Conservation (phyloP, 78 protist species). For the Dictyostelium brefeldianum region DNA sequence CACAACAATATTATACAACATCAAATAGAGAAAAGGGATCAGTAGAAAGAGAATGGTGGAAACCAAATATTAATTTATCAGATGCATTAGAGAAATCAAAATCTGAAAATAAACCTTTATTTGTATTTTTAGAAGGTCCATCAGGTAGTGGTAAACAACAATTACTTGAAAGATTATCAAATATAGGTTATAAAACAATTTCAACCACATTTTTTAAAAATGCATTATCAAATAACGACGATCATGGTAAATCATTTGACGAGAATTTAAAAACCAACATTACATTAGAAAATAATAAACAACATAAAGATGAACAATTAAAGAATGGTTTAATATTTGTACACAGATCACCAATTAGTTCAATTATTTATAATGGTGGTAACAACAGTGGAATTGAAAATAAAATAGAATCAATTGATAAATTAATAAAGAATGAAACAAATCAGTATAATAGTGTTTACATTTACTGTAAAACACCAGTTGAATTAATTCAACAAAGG, state of each 20-base stretch:
- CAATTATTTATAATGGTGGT: conserved; percentile 13
- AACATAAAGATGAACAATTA: background rate
- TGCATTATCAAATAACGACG: background rate
- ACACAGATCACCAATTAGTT: conserved; percentile 68
- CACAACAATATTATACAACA: background rate
- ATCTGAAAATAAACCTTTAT: conserved; percentile 17
- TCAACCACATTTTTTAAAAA: conserved; percentile 28
- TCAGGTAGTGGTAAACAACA: conserved; percentile 60
- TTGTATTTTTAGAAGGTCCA: conserved; percentile 70
- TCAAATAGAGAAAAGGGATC: conserved; percentile 24
- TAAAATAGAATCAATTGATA: background rate
- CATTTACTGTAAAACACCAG: conserved; percentile 71
- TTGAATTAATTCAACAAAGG: conserved; percentile 66
- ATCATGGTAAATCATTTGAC: background rate
- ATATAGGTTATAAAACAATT: conserved; percentile 48
- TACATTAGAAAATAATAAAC: too few species aligned
- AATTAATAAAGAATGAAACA: conserved; percentile 9
- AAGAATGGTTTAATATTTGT: conserved; percentile 50
- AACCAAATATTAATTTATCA: conserved; percentile 11
- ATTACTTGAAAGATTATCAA: conserved; percentile 46
- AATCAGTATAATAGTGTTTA: conserved; percentile 5
- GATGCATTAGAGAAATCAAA: conserved; percentile 7
- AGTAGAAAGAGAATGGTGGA: conserved; percentile 70
- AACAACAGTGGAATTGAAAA: background rate
- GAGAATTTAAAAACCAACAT: background rate